These are phyloP conservation scores for Prunella vulgaris DNA, from an alignment of 257 asterid species.

Conservation along the genomic window DNA sequence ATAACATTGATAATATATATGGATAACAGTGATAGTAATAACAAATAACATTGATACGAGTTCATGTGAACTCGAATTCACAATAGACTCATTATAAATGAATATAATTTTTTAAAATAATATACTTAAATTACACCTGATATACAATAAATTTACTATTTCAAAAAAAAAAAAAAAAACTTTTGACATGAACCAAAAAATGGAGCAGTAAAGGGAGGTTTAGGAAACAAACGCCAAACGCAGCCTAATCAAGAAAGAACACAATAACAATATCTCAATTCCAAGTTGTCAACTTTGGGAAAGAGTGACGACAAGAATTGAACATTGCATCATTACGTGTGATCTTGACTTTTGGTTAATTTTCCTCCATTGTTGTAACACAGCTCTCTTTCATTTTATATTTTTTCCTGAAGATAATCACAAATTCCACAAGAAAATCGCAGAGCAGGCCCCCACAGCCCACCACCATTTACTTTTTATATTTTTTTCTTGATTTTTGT, in stretches of 20 bases:
- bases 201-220: neutral
- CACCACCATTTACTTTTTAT: slow-evolving; percentile 20
- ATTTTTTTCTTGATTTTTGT: slow-evolving; percentile 18
- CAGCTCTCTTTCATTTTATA: neutral
- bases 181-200: neutral
- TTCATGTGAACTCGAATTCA: no score
- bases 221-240: neutral
- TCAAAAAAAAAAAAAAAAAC: no score
- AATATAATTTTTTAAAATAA: no score
- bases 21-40: no score
- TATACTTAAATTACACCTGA: no score
- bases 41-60: no score
- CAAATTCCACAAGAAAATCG: slow-evolving; percentile 7
- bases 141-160: no score
- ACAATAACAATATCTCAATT: neutral
- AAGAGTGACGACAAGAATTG: neutral
- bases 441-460: slow-evolving; percentile 22
- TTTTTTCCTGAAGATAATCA: slow-evolving; percentile 4
- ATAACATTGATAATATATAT: no score
- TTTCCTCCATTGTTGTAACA: neutral
- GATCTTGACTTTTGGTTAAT: neutral
- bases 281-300: neutral
- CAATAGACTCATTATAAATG: no score
- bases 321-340: slow-evolving; percentile 1
- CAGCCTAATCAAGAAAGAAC: neutral